A percentile compares a stretch with the other conserved stretches of the same genome.
Conservation (phyloP, 306 rosid genomes). For the Trifolium pratense region DNA sequence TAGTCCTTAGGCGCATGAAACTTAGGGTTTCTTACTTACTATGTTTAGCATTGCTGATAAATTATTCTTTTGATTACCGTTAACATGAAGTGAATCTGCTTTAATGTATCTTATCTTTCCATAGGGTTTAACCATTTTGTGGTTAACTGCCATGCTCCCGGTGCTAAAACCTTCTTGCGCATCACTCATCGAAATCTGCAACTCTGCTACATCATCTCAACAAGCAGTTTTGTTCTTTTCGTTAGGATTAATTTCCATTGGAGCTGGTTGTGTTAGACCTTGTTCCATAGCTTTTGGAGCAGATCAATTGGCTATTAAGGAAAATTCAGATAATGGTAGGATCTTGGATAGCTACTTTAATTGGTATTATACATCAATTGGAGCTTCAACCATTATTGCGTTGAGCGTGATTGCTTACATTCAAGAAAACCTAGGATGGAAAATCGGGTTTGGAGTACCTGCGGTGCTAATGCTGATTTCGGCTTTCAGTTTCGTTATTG, state of each 20-base stretch:
- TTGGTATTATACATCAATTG: conserved; percentile 55
- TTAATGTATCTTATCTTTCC: not conserved
- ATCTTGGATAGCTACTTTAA: conserved; percentile 54
- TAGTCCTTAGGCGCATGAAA: too few species aligned
- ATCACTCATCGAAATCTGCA: conserved; percentile 23
- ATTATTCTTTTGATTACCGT: conserved; percentile 11
- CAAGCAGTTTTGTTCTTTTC: conserved; percentile 48
- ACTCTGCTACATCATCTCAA: conserved; percentile 45
- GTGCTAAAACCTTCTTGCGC: conserved; percentile 45
- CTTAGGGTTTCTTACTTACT: too few species aligned
- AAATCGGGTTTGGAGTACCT: conserved; percentile 58
- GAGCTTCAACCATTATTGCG: conserved; percentile 41
- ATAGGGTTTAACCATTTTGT: conserved; percentile 53
- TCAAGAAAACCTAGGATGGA: conserved; percentile 64
- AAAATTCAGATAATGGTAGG: conserved; percentile 35
- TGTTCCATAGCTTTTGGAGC: conserved; percentile 70
- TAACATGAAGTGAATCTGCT: conserved; percentile 17
- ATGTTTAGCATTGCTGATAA: not conserved
- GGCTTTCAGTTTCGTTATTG: conserved; percentile 45
- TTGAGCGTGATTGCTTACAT: conserved; percentile 48
- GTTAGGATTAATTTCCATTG: conserved; percentile 57
- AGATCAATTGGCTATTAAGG: conserved; percentile 48
- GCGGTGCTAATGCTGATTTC: conserved; percentile 47
- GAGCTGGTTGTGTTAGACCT: conserved; percentile 66
- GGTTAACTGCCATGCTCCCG: conserved; percentile 59